Evolutionary conservation across 495 filamentous ascomycete species (phyloP), one percentile per base, ranked within the genome.

Genomic region (Neurospora tetraspora): DNA sequence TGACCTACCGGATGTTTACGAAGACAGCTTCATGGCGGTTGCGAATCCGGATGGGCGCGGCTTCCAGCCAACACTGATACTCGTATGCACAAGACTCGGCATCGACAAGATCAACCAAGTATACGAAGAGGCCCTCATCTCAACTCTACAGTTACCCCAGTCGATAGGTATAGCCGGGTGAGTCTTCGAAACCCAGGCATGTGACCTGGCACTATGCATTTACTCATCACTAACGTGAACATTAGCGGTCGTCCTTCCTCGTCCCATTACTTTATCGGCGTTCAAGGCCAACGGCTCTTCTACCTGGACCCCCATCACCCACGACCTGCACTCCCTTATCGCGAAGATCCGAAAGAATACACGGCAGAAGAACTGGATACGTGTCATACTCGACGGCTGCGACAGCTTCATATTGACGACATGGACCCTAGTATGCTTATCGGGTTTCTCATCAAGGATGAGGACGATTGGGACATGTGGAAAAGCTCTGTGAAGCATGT

Each of bases 401-500:
- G 96, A 39, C 86, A 93, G 59, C 85, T 99, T 37, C 91, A 94
- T 72, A 86, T 98, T 40, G 88, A 89, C 72, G 96, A 98, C 72
- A 95, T 98, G 94, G 96, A 99, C 77, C 96, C 96, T 9, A 97
- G 94, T 80, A 99, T 99, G 96, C 84, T 99, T 38, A 92, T 99
- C 71, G 96, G 92, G n/a, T 98, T 99, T 76, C 83, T 99, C 6
- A 94, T 99, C 72, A 86, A 85, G 39, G 86, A 93, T 74, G 90
- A 93, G 74, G 86, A 88, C 34, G 96, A 98, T 73, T 99, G 96
- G 92, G 82, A 84, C 39, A 86, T 88, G 74, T 98, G 94, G 94
- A 89, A 92, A 75, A 81, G 83, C 69, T 87, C 86, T 18, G 86
- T 97, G 10, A 85, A 86, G 73, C 85, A 90, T 45, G 87, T 90